Conservation (phyloP, 2,329 filamentous ascomycete genomes). For the Colletotrichum liaoningense region DNA sequence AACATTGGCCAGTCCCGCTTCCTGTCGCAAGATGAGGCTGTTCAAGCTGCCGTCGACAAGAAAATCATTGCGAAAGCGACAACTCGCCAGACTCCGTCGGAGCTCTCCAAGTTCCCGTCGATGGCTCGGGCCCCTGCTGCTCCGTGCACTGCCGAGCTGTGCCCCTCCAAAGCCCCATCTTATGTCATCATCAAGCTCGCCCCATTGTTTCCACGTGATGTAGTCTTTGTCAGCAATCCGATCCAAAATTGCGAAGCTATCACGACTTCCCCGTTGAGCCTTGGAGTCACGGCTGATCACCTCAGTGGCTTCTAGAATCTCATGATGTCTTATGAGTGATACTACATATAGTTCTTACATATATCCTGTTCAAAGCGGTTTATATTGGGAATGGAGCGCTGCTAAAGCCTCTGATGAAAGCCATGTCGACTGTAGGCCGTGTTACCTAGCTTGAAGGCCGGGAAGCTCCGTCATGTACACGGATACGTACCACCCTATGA, state of each 20-base stretch:
- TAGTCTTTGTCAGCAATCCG: not conserved
- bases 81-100: not conserved
- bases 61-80: not conserved
- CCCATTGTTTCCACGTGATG: not conserved
- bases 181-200: not conserved
- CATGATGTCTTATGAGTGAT: too few species aligned
- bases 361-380: too few species aligned
- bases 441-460: too few species aligned
- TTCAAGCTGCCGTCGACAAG: not conserved
- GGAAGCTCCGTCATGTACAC: too few species aligned
- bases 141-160: conserved; percentile 10
- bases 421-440: too few species aligned
- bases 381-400: too few species aligned
- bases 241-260: not conserved
- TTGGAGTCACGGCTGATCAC: too few species aligned
- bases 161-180: not conserved
- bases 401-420: too few species aligned
- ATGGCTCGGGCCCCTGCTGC: not conserved
- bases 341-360: too few species aligned
- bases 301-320: too few species aligned
- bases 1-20: not conserved
- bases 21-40: not conserved
- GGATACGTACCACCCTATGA: too few species aligned
- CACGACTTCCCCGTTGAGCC: too few species aligned
- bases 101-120: conserved; percentile 30